Percentiles rank a stretch among this genome's conserved stretches.
Conservation (phyloP, 164 flowering plant genomes). For the Annona cherimola region DNA sequence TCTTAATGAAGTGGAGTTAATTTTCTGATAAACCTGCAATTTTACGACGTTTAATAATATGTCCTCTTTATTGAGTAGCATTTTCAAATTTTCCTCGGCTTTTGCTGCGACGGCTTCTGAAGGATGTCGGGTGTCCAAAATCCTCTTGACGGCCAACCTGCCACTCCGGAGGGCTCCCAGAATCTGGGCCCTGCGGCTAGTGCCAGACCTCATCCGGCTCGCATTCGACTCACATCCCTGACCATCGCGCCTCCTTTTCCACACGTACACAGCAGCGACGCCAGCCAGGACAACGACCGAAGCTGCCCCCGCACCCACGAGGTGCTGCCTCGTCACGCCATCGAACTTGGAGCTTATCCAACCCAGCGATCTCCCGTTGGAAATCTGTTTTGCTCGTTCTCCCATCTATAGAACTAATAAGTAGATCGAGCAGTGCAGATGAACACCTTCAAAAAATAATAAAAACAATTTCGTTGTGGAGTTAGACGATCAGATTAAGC, state of each 20-base stretch:
- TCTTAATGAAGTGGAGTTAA: too few species aligned
- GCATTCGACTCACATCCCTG: not conserved
- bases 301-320: not conserved
- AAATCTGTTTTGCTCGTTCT: too few species aligned
- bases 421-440: too few species aligned
- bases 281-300: conserved; percentile 13
- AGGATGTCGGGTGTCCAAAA: conserved; percentile 18
- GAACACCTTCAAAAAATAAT: too few species aligned
- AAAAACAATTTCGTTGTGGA: too few species aligned
- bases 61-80: not conserved
- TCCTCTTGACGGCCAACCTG: conserved; percentile 25
- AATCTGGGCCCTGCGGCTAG: conserved; percentile 18
- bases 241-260: not conserved
- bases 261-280: conserved; percentile 6
- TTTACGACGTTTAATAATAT: conserved; percentile 9
- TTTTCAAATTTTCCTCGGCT: conserved; percentile 9
- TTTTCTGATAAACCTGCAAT: conserved; percentile 23
- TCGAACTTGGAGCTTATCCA: conserved; percentile 4
- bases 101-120: not conserved
- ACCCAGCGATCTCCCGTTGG: not conserved
- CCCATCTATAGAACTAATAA: too few species aligned
- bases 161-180: conserved; percentile 32
- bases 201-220: not conserved
- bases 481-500: too few species aligned
- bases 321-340: conserved; percentile 3